Base-by-base conservation (phyloP, 441 rosid genomes). In the Pelargonium cotyledonis region DNA sequence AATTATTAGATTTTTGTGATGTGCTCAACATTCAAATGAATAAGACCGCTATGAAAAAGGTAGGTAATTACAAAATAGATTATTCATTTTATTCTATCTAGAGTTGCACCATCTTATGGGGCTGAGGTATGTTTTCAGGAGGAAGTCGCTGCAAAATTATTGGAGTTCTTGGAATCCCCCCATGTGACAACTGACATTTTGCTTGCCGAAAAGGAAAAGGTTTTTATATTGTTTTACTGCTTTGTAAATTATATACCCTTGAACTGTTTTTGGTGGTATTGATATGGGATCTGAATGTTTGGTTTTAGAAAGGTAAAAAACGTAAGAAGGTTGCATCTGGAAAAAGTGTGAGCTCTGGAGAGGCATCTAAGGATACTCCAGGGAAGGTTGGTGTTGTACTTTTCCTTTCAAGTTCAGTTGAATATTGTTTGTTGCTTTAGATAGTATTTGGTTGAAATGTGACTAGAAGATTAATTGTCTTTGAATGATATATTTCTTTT, bases 151-250 rank as follows among this genome's bases (percentile, higher is more conserved):
- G 90, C 81, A 19, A 95, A 86, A 77, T 79, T 95, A 74, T 78
- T 95, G 78, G 97, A 89, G 55, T 95, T 95, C 74, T 74, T 95
- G 86, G 99, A 95, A 81, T 88, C 87, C 16, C 99, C 99, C 49
- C 94, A 85, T 75, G 73, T 85, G 49, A 88, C 90, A 1, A 89
- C 97, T 72, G 91, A 90, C 47, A 77, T 80, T 77, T 63, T 90
- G 75, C 90, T 95, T 69, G 87, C 99, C 75, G 99, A 92, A 18
- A 85, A 81, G 75, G 97, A 86, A 69, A 90, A 89, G 97, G 98
- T 92, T 72, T 49, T 43, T 21, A 60, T 0, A 21, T 21, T 53
- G 16, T 64, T 26, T 12, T 67, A 40, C 69, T 73, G 23, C 65
- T 66, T 64, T 23, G 63, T 49, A 16, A 62, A 51, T 76, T 5